A percentile compares a stretch with the other conserved stretches of the same genome.
phyloP scores from a whole-genome alignment of 352 stramenopile species.

The Pythium coloratum region DNA sequence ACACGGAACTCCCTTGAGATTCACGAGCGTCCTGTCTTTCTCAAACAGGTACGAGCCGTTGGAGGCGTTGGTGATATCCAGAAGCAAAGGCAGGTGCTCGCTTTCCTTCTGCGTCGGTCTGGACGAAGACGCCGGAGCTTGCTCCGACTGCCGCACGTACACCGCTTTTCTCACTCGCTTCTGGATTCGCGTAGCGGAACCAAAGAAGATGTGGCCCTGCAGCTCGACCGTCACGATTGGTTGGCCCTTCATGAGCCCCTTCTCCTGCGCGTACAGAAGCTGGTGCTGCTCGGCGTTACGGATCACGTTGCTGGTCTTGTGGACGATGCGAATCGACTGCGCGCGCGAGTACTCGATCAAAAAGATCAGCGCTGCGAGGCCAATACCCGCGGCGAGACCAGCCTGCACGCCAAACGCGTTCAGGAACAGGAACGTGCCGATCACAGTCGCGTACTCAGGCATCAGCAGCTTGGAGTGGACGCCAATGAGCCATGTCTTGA shows the following conservation, averaged over 20 bases:
- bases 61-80: slow-evolving; percentile 13
- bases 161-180: slow-evolving; percentile 67
- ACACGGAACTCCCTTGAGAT: slow-evolving; percentile 43
- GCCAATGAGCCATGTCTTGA: slow-evolving; percentile 77
- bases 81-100: slow-evolving; percentile 31
- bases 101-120: slow-evolving; percentile 5
- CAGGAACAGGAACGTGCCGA: slow-evolving; percentile 91
- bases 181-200: slow-evolving; percentile 66
- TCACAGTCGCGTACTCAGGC: slow-evolving; percentile 88
- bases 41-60: slow-evolving; percentile 6
- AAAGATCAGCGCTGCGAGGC: slow-evolving; percentile 65
- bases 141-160: slow-evolving; percentile 33
- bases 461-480: slow-evolving; percentile 61
- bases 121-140: neutral
- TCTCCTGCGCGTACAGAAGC: slow-evolving; percentile 35
- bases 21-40: slow-evolving; percentile 31
- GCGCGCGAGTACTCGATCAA: slow-evolving; percentile 80
- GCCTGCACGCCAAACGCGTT: slow-evolving; percentile 91
- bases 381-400: slow-evolving; percentile 59
- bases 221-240: slow-evolving; percentile 67
- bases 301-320: slow-evolving; percentile 68
- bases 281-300: slow-evolving; percentile 63
- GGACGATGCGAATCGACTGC: slow-evolving; percentile 54
- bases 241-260: slow-evolving; percentile 37
- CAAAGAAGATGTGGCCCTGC: slow-evolving; percentile 80